Evolutionary conservation across 805 yeast genomes (phyloP).

Genomic region (Candida ortonii): DNA sequence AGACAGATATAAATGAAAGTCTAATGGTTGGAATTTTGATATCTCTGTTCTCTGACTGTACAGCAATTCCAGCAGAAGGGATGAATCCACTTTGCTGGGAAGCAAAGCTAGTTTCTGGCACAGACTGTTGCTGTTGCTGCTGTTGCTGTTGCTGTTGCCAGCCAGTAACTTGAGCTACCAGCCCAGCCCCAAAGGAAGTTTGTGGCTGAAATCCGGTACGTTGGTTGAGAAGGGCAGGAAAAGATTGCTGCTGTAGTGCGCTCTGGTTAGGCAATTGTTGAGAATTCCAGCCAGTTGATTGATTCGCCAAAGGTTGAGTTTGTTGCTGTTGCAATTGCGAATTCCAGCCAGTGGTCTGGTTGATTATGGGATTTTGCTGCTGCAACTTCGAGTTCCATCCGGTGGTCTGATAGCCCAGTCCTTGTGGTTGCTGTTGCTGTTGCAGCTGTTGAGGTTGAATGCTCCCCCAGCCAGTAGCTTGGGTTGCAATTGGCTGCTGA

Average conservation of each 20-base stretch:
- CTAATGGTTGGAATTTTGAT: slow-evolving; percentile 73
- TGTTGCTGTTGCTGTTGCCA: slow-evolving; percentile 27
- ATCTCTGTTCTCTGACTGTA: slow-evolving; percentile 45
- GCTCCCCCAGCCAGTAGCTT: slow-evolving; percentile 17
- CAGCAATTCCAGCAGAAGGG: slow-evolving; percentile 24
- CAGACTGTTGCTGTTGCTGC: slow-evolving; percentile 18
- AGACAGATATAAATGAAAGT: slow-evolving; percentile 77
- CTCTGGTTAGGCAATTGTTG: slow-evolving; percentile 11
- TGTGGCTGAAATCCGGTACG: slow-evolving; percentile 41
- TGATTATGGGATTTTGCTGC: slow-evolving; percentile 19
- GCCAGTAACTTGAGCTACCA: slow-evolving; percentile 43
- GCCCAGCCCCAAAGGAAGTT: slow-evolving; percentile 35
- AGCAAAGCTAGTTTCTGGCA: slow-evolving; percentile 30
- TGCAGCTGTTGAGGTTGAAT: slow-evolving; percentile 13
- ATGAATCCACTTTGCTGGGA: slow-evolving; percentile 49
- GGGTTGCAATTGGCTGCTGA: slow-evolving; percentile 10
- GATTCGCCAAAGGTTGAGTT: slow-evolving; percentile 29
- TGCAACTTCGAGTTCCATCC: slow-evolving; percentile 25
- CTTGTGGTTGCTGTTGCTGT: slow-evolving; percentile 10
- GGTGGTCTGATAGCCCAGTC: slow-evolving; percentile 21
- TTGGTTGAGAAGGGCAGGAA: slow-evolving; percentile 34
- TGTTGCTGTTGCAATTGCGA: slow-evolving; percentile 13
- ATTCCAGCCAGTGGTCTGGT: slow-evolving; percentile 41
- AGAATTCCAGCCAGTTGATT: slow-evolving; percentile 36
- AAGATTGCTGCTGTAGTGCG: slow-evolving; percentile 16